Evolutionary conservation across 345 rosid species (phyloP), one percentile per base, ranked within the genome.

Genomic region (Brassica rapa): DNA sequence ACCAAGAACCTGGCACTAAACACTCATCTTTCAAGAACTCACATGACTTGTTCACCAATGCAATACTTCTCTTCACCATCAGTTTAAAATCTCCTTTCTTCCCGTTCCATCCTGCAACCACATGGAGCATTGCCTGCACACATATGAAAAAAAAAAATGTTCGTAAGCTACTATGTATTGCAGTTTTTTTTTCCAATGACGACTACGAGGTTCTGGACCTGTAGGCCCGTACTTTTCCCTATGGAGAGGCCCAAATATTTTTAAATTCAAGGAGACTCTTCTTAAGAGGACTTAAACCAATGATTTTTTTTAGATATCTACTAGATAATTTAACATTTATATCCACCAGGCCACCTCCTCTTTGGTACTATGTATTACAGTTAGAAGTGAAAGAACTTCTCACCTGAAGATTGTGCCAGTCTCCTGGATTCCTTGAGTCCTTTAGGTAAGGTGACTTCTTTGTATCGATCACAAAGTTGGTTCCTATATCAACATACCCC

Each of bases 51-150:
- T 92, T 94, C 82, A 94, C 98, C 78, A 94, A 37, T 2, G 93
- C 96, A 84, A 94, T 59, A 72, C 93, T 92, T 81, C 98, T 83
- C 84, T 92, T 89, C 84, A 92, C 91, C 83, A 62, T 85, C 72
- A 90, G 69, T 55, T 86, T 78, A 69, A 94, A 92, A 69, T 84
- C 90, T 7, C 82, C 86, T 3, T 87, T 71, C 75, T 86, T 82
- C 27, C 97, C 98, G 23, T 86, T 88, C 97, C 97, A 90, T 60
- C 94, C 97, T 0, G 96, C 97, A 15, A 94, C 93, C 1, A 84
- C 12, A 70, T 94, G 98, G 37, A 94, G 80, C 86, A 90, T 89
- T 1, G 91, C 94, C 92, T 92, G 89, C 73, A 19, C 35, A 65
- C 0, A 71, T 2, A 71, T n/a, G 21, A 53, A n/a, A 14, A 51